Percentiles rank a stretch among this genome's conserved stretches.
phyloP scores from a whole-genome alignment of 495 filamentous ascomycete genomes.

The Talaromyces thailandensis region DNA sequence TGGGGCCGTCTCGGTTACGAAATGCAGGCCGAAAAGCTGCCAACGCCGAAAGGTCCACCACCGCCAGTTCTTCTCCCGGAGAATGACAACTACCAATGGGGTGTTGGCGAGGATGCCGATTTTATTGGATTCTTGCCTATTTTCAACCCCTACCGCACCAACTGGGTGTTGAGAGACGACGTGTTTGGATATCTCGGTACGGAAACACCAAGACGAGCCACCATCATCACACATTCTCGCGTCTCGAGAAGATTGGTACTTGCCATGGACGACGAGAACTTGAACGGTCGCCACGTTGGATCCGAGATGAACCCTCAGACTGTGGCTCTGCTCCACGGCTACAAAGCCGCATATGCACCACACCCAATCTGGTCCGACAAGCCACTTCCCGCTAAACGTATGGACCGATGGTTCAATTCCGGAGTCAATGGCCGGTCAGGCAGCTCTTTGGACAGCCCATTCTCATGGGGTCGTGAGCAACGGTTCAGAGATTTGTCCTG shows the following conservation, averaged over 20 bases:
- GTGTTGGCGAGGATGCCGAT: conserved; percentile 68
- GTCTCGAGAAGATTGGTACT: conserved; percentile 54
- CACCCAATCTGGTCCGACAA: conserved; percentile 64
- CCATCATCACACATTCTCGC: conserved; percentile 57
- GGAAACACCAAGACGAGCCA: conserved; percentile 53
- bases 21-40: conserved; percentile 15
- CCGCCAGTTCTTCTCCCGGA: conserved; percentile 44
- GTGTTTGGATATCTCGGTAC: conserved; percentile 23
- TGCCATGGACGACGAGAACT: conserved; percentile 56
- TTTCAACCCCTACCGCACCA: conserved; percentile 54
- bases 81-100: conserved; percentile 60
- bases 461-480: conserved; percentile 13
- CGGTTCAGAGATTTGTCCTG: conserved; percentile 11
- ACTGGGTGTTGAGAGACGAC: conserved; percentile 51
- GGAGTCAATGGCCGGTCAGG: conserved; percentile 16
- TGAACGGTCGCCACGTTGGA: conserved; percentile 50
- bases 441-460: conserved; percentile 12
- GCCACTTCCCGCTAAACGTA: conserved; percentile 43
- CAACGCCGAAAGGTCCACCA: conserved; percentile 34
- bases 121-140: conserved; percentile 63
- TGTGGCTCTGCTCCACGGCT: conserved; percentile 56
- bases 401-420: conserved; percentile 56
- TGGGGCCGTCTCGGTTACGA: conserved; percentile 51
- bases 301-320: conserved; percentile 65
- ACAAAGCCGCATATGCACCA: conserved; percentile 41